Evolutionary conservation across 2,329 filamentous ascomycete species (phyloP).

Genomic region (Dissoconium aciculare): DNA sequence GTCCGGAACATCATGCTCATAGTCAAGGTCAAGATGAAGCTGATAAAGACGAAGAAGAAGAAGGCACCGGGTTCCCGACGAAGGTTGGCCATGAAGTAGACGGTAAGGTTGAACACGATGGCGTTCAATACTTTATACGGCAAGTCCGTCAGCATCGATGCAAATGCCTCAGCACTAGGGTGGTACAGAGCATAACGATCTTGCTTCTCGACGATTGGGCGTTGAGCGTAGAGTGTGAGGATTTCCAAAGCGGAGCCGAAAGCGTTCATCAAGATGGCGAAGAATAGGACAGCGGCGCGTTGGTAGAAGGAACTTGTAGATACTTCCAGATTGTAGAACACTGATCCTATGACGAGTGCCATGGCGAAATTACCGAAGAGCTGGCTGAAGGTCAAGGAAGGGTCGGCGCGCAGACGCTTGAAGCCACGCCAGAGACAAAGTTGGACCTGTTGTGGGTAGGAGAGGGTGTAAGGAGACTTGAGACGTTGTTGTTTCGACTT

Average conservation of each 20-base stretch:
- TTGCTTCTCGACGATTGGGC: slow-evolving; percentile 86
- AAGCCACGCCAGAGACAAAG: slow-evolving; percentile 74
- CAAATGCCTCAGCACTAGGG: slow-evolving; percentile 72
- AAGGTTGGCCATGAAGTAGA: slow-evolving; percentile 82
- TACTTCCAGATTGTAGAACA: slow-evolving; percentile 61
- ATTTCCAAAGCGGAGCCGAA: slow-evolving; percentile 74
- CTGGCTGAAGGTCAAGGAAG: slow-evolving; percentile 54
- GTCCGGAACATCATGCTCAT: slow-evolving; percentile 83
- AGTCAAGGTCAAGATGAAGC: slow-evolving; percentile 54
- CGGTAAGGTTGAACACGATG: slow-evolving; percentile 59
- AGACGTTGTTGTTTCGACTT: slow-evolving; percentile 39
- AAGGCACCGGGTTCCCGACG: slow-evolving; percentile 59
- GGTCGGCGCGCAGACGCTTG: slow-evolving; percentile 61
- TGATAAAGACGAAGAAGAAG: slow-evolving; percentile 73
- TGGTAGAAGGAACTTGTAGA: slow-evolving; percentile 61
- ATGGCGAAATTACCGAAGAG: slow-evolving; percentile 59
- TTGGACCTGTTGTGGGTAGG: slow-evolving; percentile 56
- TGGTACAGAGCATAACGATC: slow-evolving; percentile 76
- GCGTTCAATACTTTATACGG: slow-evolving; percentile 67
- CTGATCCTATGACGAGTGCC: slow-evolving; percentile 61
- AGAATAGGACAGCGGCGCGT: slow-evolving; percentile 70
- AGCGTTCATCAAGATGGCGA: slow-evolving; percentile 73
- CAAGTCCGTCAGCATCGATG: slow-evolving; percentile 73
- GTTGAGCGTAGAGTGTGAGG: slow-evolving; percentile 71
- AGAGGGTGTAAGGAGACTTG: slow-evolving; percentile 71